A percentile compares a stretch with the other conserved stretches of the same genome.
Conservation (phyloP, 768 basidiomycete genomes). For the Leccinum incarnatum region DNA sequence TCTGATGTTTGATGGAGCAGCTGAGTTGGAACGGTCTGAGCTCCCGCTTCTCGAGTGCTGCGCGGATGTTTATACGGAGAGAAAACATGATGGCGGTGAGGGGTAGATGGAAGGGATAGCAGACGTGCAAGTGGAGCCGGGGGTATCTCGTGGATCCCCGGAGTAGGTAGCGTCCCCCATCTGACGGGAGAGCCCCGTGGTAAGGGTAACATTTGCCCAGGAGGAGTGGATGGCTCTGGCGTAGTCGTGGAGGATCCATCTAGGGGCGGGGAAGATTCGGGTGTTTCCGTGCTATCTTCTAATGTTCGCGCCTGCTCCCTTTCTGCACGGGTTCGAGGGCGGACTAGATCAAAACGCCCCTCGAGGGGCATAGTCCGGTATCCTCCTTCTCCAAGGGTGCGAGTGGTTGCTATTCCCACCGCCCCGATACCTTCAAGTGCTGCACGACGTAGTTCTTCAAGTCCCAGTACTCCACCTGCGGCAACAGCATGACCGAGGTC, state of each 20-base stretch:
- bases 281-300: slow-evolving; percentile 5
- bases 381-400: slow-evolving; percentile 53
- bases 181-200: slow-evolving; percentile 35
- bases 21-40: slow-evolving; percentile 24
- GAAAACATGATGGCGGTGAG: slow-evolving; percentile 23
- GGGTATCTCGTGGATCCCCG: too few species aligned
- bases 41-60: slow-evolving; percentile 17
- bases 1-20: slow-evolving; percentile 11
- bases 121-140: slow-evolving; percentile 46
- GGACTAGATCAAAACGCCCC: slow-evolving; percentile 86
- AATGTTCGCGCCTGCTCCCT: slow-evolving; percentile 6
- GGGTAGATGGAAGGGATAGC: slow-evolving; percentile 47
- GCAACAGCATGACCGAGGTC: neutral
- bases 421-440: slow-evolving; percentile 32
- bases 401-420: slow-evolving; percentile 8
- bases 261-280: slow-evolving; percentile 18
- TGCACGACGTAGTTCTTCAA: slow-evolving; percentile 38
- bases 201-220: slow-evolving; percentile 29
- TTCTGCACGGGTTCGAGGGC: slow-evolving; percentile 33
- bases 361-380: slow-evolving; percentile 83
- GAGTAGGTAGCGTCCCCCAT: slow-evolving; percentile 21
- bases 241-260: slow-evolving; percentile 2
- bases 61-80: slow-evolving; percentile 16
- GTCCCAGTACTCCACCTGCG: slow-evolving; percentile 33
- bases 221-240: slow-evolving; percentile 38